A percentile compares a stretch with the other conserved stretches of the same genome.
Evolutionary conservation across 495 filamentous ascomycete species (phyloP).

Genomic region (Lophiotrema nucula): DNA sequence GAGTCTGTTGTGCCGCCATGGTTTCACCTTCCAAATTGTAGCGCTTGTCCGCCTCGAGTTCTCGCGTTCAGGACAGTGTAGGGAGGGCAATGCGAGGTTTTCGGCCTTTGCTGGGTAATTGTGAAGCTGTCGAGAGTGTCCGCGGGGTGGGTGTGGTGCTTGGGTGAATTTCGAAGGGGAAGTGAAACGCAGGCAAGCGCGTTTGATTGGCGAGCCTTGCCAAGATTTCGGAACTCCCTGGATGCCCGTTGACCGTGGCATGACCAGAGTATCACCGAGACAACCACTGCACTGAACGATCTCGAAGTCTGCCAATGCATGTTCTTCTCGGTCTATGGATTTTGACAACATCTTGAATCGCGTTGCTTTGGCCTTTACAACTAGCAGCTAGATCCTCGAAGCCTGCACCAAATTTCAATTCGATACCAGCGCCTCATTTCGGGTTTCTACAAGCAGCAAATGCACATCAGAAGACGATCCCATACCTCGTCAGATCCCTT

Average conservation of each 20-base stretch:
- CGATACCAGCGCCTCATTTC: no score
- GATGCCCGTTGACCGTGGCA: background rate
- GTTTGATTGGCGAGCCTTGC: conserved; percentile 8
- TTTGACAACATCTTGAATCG: no score
- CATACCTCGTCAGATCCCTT: no score
- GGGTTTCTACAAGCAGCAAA: no score
- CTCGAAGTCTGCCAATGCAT: no score
- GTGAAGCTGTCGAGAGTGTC: background rate
- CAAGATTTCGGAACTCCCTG: background rate
- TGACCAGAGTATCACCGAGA: background rate
- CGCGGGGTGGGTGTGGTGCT: background rate
- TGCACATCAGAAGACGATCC: no score
- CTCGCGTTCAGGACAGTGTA: background rate
- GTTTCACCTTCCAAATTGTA: background rate
- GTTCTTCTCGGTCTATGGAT: no score
- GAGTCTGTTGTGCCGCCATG: conserved; percentile 26
- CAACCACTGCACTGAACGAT: no score
- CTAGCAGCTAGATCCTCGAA: no score
- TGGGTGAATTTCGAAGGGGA: background rate
- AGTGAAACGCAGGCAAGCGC: background rate
- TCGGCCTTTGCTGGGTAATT: background rate
- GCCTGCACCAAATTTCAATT: no score
- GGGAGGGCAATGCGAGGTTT: background rate
- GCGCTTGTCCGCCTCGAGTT: background rate
- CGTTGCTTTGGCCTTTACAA: no score